Evolutionary conservation across 1,284 basidiomycete genomes (phyloP).

Genomic region (Hypsizygus ulmarius): DNA sequence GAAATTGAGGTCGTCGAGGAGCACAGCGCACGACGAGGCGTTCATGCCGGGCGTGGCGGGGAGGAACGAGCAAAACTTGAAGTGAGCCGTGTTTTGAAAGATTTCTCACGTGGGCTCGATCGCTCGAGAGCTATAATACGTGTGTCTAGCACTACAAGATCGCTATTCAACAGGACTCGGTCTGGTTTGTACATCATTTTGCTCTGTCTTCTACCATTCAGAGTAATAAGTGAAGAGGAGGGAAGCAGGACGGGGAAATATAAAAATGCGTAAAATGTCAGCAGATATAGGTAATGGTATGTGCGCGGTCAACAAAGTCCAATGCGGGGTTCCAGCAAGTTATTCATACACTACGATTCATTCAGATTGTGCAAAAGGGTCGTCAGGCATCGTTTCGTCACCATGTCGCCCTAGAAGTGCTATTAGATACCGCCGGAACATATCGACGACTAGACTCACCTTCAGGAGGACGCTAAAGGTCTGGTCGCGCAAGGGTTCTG

Average conservation of each 20-base stretch:
- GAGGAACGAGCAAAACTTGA: no score
- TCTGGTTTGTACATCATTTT: constrained; percentile 2
- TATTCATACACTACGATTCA: constrained; percentile 43
- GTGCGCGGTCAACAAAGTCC: constrained; percentile 13
- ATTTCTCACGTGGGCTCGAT: not conserved
- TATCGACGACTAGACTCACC: constrained; percentile 38
- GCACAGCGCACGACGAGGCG: constrained; percentile 23
- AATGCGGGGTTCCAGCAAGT: constrained; percentile 15
- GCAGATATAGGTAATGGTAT: no score
- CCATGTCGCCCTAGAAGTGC: constrained; percentile 78
- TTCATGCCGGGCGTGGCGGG: constrained; percentile 26
- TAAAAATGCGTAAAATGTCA: not conserved
- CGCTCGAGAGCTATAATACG: not conserved
- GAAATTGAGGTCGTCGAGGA: constrained; percentile 23
- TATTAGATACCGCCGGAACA: not conserved
- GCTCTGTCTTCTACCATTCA: not conserved
- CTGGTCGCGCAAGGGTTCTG: constrained; percentile 92
- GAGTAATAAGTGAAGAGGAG: constrained; percentile 1
- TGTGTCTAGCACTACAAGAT: not conserved
- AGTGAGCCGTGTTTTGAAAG: not conserved
- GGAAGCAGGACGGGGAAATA: constrained; percentile 1
- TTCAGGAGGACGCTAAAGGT: constrained; percentile 92
- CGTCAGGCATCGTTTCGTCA: constrained; percentile 94
- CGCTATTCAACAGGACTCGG: not conserved
- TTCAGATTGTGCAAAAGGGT: constrained; percentile 93